Evolutionary conservation across 441 rosid species (phyloP), one percentile per base, ranked within the genome.

Genomic region (Breynia disticha): DNA sequence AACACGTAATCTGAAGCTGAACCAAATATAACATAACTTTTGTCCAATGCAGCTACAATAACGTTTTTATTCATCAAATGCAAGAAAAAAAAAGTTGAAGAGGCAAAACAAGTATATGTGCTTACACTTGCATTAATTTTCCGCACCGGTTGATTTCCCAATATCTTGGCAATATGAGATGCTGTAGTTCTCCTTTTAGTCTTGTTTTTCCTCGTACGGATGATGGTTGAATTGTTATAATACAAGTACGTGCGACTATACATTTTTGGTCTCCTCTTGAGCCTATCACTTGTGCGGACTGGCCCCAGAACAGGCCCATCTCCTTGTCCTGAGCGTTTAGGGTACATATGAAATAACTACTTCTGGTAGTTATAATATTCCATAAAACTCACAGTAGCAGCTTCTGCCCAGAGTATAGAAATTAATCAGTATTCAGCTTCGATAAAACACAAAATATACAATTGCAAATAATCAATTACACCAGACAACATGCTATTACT

Each of bases 251-350:
- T 54, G 24, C 95, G 87, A 61, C 75, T 76, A 61, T 64, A 84
- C 46, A 64, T 38, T 71, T 80, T 86, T 16, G 99, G 97, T 71
- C 95, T 81, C 64, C 93, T 80, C 82, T 85, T 80, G 67, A 85
- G 90, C 81, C 99, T 89, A 67, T 80, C 89, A 48, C 99, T 93
- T 17, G 89, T 80, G 47, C 99, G 95, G 41, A 93, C 83, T 48
- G 98, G 95, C 86, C 86, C 63, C 19, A 84, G 48, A 66, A 60
- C 84, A 65, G 95, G 73, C 68, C 84, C 97, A 78, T 86, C 95
- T 74, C 90, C 97, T 74, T 78, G 85, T 69, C 80, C 72, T 48
- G 96, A 74, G 71, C 81, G 81, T 71, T 83, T 84, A 7, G 97
- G 54, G 87, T 89, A 79, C 99, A 93, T 93, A 61, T 70, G 67